Percentiles rank a stretch among this genome's conserved stretches.
These are phyloP conservation scores for Leccinum subgranulosum DNA, from an alignment of 768 basidiomycete genomes.

Conservation along the genomic window DNA sequence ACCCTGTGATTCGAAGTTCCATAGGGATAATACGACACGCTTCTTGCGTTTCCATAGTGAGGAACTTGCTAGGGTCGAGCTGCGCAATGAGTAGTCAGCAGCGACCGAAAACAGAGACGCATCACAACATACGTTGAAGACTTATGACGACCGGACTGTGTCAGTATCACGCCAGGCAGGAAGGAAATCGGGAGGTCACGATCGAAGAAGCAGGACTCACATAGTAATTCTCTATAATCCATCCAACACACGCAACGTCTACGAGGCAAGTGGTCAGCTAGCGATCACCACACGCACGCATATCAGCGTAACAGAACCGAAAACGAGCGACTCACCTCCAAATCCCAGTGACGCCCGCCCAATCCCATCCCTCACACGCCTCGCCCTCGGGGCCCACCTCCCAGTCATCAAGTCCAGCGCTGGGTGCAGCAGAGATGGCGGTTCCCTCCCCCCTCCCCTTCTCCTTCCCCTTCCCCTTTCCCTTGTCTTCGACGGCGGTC, in stretches of 20 bases:
- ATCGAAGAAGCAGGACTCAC: constrained; percentile 33
- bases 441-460: neutral
- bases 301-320: no score
- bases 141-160: neutral
- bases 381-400: constrained; percentile 20
- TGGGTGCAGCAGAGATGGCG: neutral
- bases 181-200: neutral
- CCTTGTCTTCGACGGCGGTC: constrained; percentile 4
- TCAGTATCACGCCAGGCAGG: neutral
- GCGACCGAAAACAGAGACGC: neutral
- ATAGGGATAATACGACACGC: constrained; percentile 54
- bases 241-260: constrained; percentile 60
- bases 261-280: neutral
- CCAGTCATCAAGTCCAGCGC: constrained; percentile 15
- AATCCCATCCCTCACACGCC: constrained; percentile 49
- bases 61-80: constrained; percentile 31
- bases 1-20: constrained; percentile 41
- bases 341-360: constrained; percentile 53
- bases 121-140: constrained; percentile 22
- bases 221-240: constrained; percentile 51
- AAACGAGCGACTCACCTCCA: constrained; percentile 43
- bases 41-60: constrained; percentile 35
- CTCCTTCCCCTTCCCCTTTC: constrained; percentile 21
- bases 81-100: neutral
- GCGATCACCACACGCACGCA: no score